Base-by-base conservation (phyloP, 345 rosid species). In the Gossypium thurberi region DNA sequence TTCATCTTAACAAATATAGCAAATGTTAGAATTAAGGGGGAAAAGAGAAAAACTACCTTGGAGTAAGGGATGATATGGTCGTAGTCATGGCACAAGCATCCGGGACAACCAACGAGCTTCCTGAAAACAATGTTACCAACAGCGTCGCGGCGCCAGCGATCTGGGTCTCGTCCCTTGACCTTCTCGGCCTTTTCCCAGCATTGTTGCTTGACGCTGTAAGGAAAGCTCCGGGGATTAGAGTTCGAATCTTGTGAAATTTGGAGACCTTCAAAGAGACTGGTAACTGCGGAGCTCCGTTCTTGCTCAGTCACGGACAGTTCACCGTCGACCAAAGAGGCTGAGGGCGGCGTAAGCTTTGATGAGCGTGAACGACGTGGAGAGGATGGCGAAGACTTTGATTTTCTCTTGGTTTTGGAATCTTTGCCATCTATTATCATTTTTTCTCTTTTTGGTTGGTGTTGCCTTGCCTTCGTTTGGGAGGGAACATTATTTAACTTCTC, bases 111-210 rank as follows among this genome's bases (percentile, higher is more conserved):
- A 1, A 92, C 92, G 57, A 94, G 97, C 86, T 94, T 94, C 81
- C 89, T 82, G 69, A 92, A 92, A 64, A 94, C 92, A 70, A 84
- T 85, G 76, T 90, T 94, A 55, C 98, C 98, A 21, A 92, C 78
- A 1, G 87, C 81, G 82, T 94, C 98, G 23, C 88, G 83, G 12
- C 98, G 81, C 98, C 98, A 94, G 20, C 97, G 85, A 62, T 82
- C 89, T 7, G 97, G 88, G 86, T 92, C 90, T 9, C 98, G 83
- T 8, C 98, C 97, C 76, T 81, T 89, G 46, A 94, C 82, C 85
- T 81, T 90, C 83, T 94, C 98, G 0, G 98, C 95, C 77, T 94
- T 92, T 17, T 88, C 94, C 98, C 98, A 94, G 81, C 99, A 94
- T 81, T 90, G 95, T 80, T 90, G 97, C 85, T 90, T 92, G 85